Evolutionary conservation across 2,329 filamentous ascomycete species (phyloP).

Genomic region (Myriosclerotinia curreyana): DNA sequence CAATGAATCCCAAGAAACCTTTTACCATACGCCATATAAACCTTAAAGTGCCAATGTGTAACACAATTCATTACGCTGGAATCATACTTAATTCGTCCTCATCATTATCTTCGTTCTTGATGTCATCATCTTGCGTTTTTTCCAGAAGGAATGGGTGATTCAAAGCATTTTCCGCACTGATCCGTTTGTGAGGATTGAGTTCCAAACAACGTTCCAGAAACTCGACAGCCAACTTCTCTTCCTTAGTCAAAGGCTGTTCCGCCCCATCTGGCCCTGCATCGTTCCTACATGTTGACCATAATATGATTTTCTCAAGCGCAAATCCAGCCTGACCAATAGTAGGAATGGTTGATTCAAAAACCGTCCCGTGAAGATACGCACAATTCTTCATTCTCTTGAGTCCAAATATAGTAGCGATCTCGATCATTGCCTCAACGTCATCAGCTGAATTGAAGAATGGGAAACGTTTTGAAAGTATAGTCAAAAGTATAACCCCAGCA

Average conservation of each 20-base stretch:
- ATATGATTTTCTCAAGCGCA: slow-evolving; percentile 84
- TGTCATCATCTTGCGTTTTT: slow-evolving; percentile 47
- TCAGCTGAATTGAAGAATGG: slow-evolving; percentile 99
- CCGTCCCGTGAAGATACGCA: slow-evolving; percentile 80
- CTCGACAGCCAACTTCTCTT: slow-evolving; percentile 69
- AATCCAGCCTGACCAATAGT: slow-evolving; percentile 85
- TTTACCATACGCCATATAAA: slow-evolving; percentile 22
- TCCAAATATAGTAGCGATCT: slow-evolving; percentile 95
- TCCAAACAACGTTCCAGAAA: slow-evolving; percentile 74
- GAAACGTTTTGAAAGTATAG: slow-evolving; percentile 85
- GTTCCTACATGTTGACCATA: slow-evolving; percentile 86
- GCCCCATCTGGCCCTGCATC: slow-evolving; percentile 52
- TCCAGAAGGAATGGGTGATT: slow-evolving; percentile 64
- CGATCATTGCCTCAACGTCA: slow-evolving; percentile 95
- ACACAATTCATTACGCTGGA: slow-evolving; percentile 12
- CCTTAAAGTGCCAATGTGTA: slow-evolving; percentile 6
- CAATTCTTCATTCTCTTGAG: slow-evolving; percentile 77
- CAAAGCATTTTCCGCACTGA: slow-evolving; percentile 72
- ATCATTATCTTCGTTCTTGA: slow-evolving; percentile 50
- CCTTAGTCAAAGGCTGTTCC: slow-evolving; percentile 53
- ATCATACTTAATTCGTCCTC: slow-evolving; percentile 26
- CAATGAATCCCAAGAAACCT: slow-evolving; percentile 24
- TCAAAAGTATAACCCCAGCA: slow-evolving; percentile 94
- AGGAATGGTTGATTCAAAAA: slow-evolving; percentile 90
- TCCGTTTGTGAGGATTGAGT: slow-evolving; percentile 68